A percentile compares a stretch with the other conserved stretches of the same genome.
Evolutionary conservation across 2,329 filamentous ascomycete species (phyloP).

Genomic region (Epichloe baconii): DNA sequence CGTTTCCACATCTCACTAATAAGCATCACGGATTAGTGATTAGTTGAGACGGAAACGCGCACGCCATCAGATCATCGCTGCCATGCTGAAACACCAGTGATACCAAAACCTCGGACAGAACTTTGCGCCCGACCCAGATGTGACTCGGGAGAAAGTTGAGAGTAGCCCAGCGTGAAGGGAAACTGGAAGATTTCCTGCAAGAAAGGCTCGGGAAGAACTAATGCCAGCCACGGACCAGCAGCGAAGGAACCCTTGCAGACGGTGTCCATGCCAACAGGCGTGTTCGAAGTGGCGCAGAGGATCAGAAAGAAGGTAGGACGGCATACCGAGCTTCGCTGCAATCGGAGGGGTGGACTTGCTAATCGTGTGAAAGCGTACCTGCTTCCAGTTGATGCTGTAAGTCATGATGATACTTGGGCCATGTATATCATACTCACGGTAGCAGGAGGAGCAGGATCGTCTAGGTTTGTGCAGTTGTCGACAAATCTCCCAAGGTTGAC

Average conservation of each 20-base stretch:
- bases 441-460: constrained; percentile 12
- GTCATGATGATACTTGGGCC: neutral
- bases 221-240: too few species aligned
- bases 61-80: neutral
- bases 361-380: neutral
- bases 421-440: neutral
- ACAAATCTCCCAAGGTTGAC: too few species aligned
- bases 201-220: too few species aligned
- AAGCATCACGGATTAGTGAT: too few species aligned
- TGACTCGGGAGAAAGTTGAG: neutral
- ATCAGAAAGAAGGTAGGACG: too few species aligned
- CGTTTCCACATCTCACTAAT: too few species aligned
- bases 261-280: too few species aligned
- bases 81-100: neutral
- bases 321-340: too few species aligned
- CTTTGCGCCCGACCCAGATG: neutral
- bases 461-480: constrained; percentile 7
- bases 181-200: too few species aligned
- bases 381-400: neutral
- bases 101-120: neutral
- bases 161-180: neutral
- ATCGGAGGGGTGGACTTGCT: too few species aligned
- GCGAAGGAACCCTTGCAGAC: too few species aligned
- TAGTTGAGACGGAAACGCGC: neutral
- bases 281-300: too few species aligned